These are phyloP conservation scores for Trypanosoma scelopori DNA, from an alignment of 208 protist genomes.

Conservation along the genomic window DNA sequence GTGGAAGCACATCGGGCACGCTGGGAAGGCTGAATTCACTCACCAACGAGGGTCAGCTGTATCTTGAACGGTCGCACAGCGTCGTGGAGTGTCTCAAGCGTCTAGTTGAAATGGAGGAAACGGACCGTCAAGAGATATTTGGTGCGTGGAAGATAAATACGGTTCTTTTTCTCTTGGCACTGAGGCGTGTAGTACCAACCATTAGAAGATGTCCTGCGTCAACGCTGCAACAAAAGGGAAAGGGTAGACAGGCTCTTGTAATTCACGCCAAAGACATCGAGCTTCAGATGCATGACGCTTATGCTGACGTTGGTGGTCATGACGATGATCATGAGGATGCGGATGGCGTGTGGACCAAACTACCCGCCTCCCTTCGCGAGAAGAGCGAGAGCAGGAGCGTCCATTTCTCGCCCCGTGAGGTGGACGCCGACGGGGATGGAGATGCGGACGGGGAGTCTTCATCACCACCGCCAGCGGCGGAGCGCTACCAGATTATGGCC, in stretches of 20 bases:
- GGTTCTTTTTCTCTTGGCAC: conserved; percentile 55
- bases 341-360: not conserved
- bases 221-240: not conserved
- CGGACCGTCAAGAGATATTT: conserved; percentile 55
- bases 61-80: conserved; percentile 46
- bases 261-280: conserved; percentile 67
- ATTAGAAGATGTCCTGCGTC: conserved; percentile 46
- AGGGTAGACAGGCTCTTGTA: conserved; percentile 40
- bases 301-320: not conserved
- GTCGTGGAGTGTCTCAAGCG: conserved; percentile 43
- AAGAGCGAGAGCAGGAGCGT: no score
- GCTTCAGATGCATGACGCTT: conserved; percentile 28
- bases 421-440: not conserved
- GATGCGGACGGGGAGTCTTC: no score
- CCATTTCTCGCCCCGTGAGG: not conserved
- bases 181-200: conserved; percentile 65
- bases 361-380: not conserved
- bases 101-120: conserved; percentile 64
- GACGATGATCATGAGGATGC: not conserved
- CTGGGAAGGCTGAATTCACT: not conserved
- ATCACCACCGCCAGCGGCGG: conserved; percentile 33
- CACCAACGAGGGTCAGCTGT: conserved; percentile 26
- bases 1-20: not conserved
- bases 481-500: conserved; percentile 80
- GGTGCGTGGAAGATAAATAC: conserved; percentile 59